Conservation (phyloP, 331 rosid species). For the Dryas integrifolia region DNA sequence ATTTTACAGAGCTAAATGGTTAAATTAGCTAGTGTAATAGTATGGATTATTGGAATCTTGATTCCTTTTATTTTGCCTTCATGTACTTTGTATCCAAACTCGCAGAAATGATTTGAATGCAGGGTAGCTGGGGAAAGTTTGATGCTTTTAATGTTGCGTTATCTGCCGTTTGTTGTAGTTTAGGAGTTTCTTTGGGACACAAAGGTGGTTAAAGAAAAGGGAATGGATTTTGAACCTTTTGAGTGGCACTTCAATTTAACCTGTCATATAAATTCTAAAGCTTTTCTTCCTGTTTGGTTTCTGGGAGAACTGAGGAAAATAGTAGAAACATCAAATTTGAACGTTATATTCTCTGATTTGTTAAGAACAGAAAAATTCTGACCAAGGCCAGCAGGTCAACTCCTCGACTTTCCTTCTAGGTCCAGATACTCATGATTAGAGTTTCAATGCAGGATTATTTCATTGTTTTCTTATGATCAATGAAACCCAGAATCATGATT, state of each 20-base stretch:
- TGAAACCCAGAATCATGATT: neutral
- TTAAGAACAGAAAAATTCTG: no score
- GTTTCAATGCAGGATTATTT: neutral
- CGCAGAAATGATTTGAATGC: neutral
- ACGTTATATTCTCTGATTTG: neutral
- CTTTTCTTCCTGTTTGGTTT: neutral
- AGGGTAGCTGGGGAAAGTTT: neutral
- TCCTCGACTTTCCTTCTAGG: neutral
- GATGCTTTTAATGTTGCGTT: constrained; percentile 1
- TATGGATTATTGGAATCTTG: neutral
- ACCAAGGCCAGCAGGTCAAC: neutral
- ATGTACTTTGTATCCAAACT: neutral
- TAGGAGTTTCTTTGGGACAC: neutral
- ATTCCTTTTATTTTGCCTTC: constrained; percentile 1
- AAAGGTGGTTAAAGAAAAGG: neutral
- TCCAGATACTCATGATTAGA: neutral
- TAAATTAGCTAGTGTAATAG: neutral
- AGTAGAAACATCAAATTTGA: neutral
- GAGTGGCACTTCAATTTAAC: neutral
- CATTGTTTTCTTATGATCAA: neutral
- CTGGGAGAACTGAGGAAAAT: constrained; percentile 9
- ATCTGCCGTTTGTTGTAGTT: neutral
- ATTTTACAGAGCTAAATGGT: neutral
- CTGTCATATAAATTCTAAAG: neutral
- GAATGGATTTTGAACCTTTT: neutral